These are phyloP conservation scores for Thermoascus crustaceus DNA, from an alignment of 2,329 filamentous ascomycete species.

Conservation along the genomic window DNA sequence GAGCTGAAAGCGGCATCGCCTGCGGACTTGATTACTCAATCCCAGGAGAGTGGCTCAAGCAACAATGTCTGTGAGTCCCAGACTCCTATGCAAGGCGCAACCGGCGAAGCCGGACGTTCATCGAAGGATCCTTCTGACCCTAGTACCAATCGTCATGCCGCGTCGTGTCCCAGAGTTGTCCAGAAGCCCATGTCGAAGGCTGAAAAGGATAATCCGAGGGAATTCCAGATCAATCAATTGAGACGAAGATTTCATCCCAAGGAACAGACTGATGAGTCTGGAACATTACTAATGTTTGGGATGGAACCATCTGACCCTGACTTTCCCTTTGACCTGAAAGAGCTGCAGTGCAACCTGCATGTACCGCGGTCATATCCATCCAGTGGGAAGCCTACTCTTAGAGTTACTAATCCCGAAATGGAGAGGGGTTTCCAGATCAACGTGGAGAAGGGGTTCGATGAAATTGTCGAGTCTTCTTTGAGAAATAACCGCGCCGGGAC, in stretches of 20 bases:
- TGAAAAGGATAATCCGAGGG: conserved; percentile 59
- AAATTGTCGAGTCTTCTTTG: conserved; percentile 48
- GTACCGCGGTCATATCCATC: conserved; percentile 59
- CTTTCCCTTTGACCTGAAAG: conserved; percentile 68
- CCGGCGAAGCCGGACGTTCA: conserved; percentile 13
- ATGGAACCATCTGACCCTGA: conserved; percentile 71
- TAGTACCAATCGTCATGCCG: conserved; percentile 35
- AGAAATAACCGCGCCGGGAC: conserved; percentile 40
- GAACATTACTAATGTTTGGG: conserved; percentile 54
- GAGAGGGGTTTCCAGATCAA: conserved; percentile 66
- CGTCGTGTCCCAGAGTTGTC: conserved; percentile 27
- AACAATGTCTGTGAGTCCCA: conserved; percentile 5
- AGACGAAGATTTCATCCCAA: conserved; percentile 54
- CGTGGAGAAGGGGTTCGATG: conserved; percentile 65
- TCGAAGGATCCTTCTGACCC: conserved; percentile 20
- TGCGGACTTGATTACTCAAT: conserved; percentile 9
- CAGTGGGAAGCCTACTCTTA: conserved; percentile 46
- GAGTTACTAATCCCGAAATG: conserved; percentile 61
- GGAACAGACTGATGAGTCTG: conserved; percentile 40
- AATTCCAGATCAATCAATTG: conserved; percentile 68
- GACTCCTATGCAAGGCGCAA: conserved; percentile 7
- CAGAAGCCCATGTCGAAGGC: conserved; percentile 57
- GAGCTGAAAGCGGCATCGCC: conserved; percentile 11
- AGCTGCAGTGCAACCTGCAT: conserved; percentile 58
- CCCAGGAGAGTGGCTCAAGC: conserved; percentile 8